Evolutionary conservation across 106 monocot genomes (phyloP).

Genomic region (Iris macrosiphon): DNA sequence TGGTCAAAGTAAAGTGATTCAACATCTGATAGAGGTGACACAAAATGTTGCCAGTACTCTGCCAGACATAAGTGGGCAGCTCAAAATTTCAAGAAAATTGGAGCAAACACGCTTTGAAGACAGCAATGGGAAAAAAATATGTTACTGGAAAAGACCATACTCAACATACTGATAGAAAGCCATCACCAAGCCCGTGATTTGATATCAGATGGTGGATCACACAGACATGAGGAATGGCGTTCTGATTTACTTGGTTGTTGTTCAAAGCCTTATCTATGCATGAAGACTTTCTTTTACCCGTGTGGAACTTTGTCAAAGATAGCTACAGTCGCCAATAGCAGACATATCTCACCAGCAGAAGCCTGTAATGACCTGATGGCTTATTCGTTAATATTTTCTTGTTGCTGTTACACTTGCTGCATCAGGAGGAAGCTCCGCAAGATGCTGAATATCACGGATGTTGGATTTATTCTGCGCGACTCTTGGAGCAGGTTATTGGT

Average conservation of each 20-base stretch:
- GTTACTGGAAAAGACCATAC: constrained; percentile 15
- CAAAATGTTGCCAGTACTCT: constrained; percentile 52
- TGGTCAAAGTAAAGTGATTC: constrained; percentile 74
- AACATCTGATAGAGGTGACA: constrained; percentile 80
- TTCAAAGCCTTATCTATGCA: constrained; percentile 70
- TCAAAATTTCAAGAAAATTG: constrained; percentile 25
- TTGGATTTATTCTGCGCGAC: no score
- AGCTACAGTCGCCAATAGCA: constrained; percentile 45
- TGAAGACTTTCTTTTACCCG: constrained; percentile 59
- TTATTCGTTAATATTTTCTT: constrained; percentile 61
- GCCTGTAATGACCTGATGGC: constrained; percentile 70
- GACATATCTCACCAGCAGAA: constrained; percentile 49
- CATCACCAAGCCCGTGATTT: constrained; percentile 42
- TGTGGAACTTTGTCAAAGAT: constrained; percentile 66
- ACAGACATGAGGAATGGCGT: constrained; percentile 54
- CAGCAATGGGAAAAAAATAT: constrained; percentile 20
- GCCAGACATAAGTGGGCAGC: constrained; percentile 29
- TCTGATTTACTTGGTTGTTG: constrained; percentile 85
- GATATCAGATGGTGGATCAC: constrained; percentile 32
- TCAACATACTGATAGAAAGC: constrained; percentile 22
- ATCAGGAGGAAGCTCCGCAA: constrained; percentile 58
- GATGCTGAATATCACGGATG: constrained; percentile 68
- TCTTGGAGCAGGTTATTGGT: no score
- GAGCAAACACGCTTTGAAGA: constrained; percentile 21
- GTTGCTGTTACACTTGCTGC: constrained; percentile 67